These are phyloP conservation scores for Ustilago crameri DNA, from an alignment of 1,284 basidiomycete species.

Conservation along the genomic window DNA sequence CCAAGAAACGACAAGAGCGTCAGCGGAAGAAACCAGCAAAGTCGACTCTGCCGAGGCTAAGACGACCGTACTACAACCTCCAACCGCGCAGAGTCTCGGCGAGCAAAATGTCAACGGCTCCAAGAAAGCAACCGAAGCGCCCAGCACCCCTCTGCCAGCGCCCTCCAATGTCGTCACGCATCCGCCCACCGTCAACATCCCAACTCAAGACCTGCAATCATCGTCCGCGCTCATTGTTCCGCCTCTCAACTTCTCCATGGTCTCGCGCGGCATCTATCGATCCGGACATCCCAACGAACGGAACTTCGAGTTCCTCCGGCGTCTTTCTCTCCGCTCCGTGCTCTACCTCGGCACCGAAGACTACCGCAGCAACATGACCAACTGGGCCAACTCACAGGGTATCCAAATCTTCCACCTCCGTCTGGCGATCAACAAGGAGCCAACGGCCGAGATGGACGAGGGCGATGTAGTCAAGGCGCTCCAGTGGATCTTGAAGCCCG, in stretches of 20 bases:
- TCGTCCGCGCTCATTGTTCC: slow-evolving; percentile 56
- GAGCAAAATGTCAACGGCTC: background rate
- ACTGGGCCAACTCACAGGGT: slow-evolving; percentile 44
- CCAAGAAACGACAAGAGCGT: background rate
- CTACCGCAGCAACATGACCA: slow-evolving; percentile 58
- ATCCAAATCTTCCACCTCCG: slow-evolving; percentile 60
- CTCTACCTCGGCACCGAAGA: slow-evolving; percentile 65
- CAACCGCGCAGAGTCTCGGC: background rate
- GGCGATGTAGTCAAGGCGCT: slow-evolving; percentile 53
- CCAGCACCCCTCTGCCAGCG: background rate
- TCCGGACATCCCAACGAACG: slow-evolving; percentile 67
- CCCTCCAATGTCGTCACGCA: background rate
- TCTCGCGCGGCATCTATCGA: slow-evolving; percentile 63
- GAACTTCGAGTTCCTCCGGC: slow-evolving; percentile 63
- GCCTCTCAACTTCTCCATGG: slow-evolving; percentile 67
- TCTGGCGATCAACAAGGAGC: slow-evolving; percentile 66
- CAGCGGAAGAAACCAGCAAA: background rate
- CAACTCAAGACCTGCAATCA: slow-evolving; percentile 7
- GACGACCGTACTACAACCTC: background rate
- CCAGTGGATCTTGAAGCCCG: slow-evolving; percentile 46
- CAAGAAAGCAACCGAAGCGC: background rate
- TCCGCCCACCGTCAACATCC: background rate
- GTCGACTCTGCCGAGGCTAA: background rate
- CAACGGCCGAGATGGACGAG: slow-evolving; percentile 65
- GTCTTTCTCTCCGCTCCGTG: slow-evolving; percentile 60